Evolutionary conservation across 2,329 filamentous ascomycete species (phyloP), one percentile per base, ranked within the genome.

Genomic region (Aspergillus sp.): DNA sequence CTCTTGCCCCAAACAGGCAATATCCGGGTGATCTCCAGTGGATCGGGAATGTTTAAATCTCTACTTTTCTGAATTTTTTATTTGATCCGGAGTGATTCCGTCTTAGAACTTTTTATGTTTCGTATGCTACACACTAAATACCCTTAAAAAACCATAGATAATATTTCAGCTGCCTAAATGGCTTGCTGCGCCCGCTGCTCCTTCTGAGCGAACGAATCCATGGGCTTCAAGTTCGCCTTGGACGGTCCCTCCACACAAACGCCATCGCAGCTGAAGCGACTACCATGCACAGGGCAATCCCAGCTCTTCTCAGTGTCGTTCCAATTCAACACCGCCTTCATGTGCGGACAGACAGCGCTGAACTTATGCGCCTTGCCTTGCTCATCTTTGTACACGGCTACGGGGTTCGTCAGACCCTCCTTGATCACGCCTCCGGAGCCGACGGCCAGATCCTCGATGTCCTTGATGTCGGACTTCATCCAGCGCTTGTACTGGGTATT

Each of bases 311-410:
- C 82, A 0, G 73, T 73, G 5, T 71, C 64, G 61, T 86, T 86
- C 83, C 84, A 86, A 68, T 82, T 83, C 0, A 86, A 78, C 0
- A 86, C 80, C 0, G 82, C 84, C 59, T 83, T 79, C 71, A 86
- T 62, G 65, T 86, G 83, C 5, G 84, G 83, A 63, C 84, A 87
- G 0, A 87, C 58, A 0, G 83, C 84, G 48, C 80, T 84, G 69
- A 83, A 81, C 64, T 78, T 79, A 32, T 77, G 77, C 1, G 84
- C 75, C 27, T 82, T 76, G 0, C 83, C 83, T 0, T 80, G 70
- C 5, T 84, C 82, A 60, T 85, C 82, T 66, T 84, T 85, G 73
- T 86, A 87, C 0, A 85, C 79, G 0, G 83, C 84, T 8, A 84
- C 63, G 0, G 83, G 83, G 62, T 77, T 81, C n/a, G 70, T 72